Percentiles rank a stretch among this genome's conserved stretches.
Conservation (phyloP, 176 grass and related monocot genomes). For the Oryza brachyantha region DNA sequence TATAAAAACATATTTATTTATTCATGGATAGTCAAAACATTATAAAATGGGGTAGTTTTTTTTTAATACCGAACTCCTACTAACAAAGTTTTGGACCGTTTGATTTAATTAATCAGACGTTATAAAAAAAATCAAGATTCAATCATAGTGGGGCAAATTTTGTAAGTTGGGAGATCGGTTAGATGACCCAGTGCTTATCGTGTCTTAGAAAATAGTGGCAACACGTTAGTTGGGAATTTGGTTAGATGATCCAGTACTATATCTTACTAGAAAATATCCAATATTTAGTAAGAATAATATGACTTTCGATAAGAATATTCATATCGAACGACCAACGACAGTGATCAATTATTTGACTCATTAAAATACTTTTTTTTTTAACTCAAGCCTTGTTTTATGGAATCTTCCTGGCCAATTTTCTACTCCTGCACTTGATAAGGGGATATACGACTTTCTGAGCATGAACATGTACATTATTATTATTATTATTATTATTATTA, state of each 20-base stretch:
- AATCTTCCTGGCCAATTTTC: neutral
- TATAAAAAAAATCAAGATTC: too few species aligned
- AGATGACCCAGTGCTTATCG: neutral
- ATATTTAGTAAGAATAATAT: constrained; percentile 8
- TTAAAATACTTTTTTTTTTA: neutral
- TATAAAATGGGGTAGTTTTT: too few species aligned
- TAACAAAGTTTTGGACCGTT: too few species aligned
- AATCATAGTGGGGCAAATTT: too few species aligned
- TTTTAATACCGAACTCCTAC: too few species aligned
- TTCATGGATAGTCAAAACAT: too few species aligned
- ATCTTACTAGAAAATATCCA: neutral
- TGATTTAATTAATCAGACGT: too few species aligned
- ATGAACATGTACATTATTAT: neutral
- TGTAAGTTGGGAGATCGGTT: neutral
- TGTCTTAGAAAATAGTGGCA: too few species aligned
- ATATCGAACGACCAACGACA: neutral
- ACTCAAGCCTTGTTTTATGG: neutral
- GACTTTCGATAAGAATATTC: neutral
- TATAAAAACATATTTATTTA: too few species aligned
- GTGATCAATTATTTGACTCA: neutral
- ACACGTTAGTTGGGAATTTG: neutral
- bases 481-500: neutral
- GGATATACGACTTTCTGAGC: neutral
- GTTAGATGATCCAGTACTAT: neutral
- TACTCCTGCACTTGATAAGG: neutral